These are phyloP conservation scores for Lathyrus tuberosus DNA, from an alignment of 306 rosid genomes.

Conservation along the genomic window DNA sequence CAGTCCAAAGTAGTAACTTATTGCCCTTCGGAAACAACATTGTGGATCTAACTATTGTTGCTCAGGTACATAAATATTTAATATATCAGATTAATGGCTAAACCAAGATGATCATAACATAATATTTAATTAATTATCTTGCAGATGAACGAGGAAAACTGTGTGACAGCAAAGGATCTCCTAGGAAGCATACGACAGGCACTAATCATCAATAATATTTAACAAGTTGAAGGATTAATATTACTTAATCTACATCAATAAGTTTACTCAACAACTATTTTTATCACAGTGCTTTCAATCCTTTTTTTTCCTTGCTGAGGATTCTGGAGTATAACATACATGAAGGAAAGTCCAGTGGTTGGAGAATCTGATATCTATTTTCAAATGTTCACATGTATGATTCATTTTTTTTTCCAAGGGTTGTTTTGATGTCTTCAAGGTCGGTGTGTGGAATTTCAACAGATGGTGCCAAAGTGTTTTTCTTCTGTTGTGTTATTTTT, in stretches of 20 bases:
- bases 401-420: constrained; percentile 25
- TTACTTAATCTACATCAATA: constrained; percentile 15
- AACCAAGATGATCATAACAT: neutral
- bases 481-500: constrained; percentile 43
- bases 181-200: constrained; percentile 51
- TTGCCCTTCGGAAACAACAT: constrained; percentile 68
- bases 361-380: neutral
- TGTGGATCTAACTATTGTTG: constrained; percentile 64
- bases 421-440: constrained; percentile 21
- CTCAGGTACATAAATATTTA: constrained; percentile 52
- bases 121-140: neutral
- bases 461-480: constrained; percentile 31
- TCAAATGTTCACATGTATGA: neutral
- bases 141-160: constrained; percentile 69
- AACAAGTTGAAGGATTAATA: constrained; percentile 6
- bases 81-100: neutral
- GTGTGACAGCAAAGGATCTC: constrained; percentile 60
- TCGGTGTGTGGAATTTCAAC: constrained; percentile 36
- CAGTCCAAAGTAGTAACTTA: constrained; percentile 56
- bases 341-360: constrained; percentile 24
- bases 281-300: constrained; percentile 26
- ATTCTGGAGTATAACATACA: constrained; percentile 31
- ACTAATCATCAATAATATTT: neutral
- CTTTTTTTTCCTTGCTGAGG: constrained; percentile 27
- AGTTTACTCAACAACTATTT: constrained; percentile 12